Evolutionary conservation across 768 basidiomycete species (phyloP), one percentile per base, ranked within the genome.

Genomic region (Amylocystis lapponica): DNA sequence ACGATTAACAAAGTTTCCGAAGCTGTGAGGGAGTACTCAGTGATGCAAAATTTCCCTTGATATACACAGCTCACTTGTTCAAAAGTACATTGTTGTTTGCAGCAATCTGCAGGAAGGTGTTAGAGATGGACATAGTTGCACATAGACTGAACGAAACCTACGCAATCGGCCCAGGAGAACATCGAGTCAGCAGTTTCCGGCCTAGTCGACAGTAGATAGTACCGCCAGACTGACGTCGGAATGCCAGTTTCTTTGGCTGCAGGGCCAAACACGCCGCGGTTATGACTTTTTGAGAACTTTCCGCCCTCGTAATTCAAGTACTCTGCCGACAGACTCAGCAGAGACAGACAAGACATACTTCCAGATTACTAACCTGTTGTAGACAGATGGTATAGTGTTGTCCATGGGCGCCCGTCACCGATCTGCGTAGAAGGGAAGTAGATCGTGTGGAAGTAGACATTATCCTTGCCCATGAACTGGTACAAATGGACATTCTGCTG

Each of bases 391-490:
- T 95, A 87, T 3, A 97, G 74, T 61, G 68, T 93, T 20, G 95
- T 96, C 96, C 96, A 99, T 49, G 83, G 70, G 39, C 89, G 79
- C 14, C 89, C 86, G 51, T 97, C 93, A 3, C 81, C 96, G 47
- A 97, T 67, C 56, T 90, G 78, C 45, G 92, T 81, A 3, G 90
- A 83, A 22, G 96, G 95, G 71, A 83, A 99, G 55, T 91, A 91
- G 30, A 99, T 80, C 0, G 91, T 91, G 64, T 99, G 96, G 79
- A 99, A 99, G 65, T 95, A 97, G 38, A 94, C 91, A 49, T 93
- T 97, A 62, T 98, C 95, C 69, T 99, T 99, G 60, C 96, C 96
- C 96, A 99, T 99, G 73, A 99, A 99, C 64, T 99, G 95, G 68
- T 91, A 96, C 39, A 98, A 70, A 53, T 79, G 74, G 46, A 99